Base-by-base conservation (phyloP, 2,329 filamentous ascomycete species). In the Aplosporella prunicola region DNA sequence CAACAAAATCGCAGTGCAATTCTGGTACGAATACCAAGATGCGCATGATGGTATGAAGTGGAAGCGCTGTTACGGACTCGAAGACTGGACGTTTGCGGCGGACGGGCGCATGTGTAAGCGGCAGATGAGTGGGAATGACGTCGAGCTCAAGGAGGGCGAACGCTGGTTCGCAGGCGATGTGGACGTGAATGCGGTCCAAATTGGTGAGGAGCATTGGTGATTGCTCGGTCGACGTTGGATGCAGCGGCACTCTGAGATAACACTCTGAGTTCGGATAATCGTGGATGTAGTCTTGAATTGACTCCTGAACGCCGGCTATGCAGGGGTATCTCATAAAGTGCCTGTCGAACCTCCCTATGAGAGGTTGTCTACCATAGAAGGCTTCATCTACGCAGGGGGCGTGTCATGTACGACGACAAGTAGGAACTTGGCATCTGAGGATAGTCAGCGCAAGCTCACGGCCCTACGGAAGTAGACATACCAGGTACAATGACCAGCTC, bases 21-120 rank as follows among this genome's bases (percentile, higher is more conserved):
- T 91, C 57, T 93, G 85, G 85, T 93, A 89, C 51, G 81, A 93
- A 58, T 88, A 77, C 61, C 72, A 77, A 45, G 82, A 89, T 50
- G 61, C 62, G 6, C 49, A 68, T 2, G 79, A 81, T 24, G 77
- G 56, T 6, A 60, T 66, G 62, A 66, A 84, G 56, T 93, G 85
- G 85, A 88, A 81, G 70, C 71, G 84, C n/a, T 87, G 81, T 29
- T 93, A 93, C 51, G 86, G 86, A 0, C 70, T 93, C 9, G 81
- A 86, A 52, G 80, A 86, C 52, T 85, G 80, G 81, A 85, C 80
- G 0, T 85, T 84, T 57, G 76, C 75, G 0, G 66, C 71, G 1
- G 72, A 82, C 47, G 81, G 81, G 0, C 62, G 75, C 33, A 86
- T 85, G 80, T 64, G 72, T 42, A 85, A 84, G 67, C 62, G 80